A percentile compares a stretch with the other conserved stretches of the same genome.
Conservation (phyloP, 179 eudicot species). For the Spergularia azorica region DNA sequence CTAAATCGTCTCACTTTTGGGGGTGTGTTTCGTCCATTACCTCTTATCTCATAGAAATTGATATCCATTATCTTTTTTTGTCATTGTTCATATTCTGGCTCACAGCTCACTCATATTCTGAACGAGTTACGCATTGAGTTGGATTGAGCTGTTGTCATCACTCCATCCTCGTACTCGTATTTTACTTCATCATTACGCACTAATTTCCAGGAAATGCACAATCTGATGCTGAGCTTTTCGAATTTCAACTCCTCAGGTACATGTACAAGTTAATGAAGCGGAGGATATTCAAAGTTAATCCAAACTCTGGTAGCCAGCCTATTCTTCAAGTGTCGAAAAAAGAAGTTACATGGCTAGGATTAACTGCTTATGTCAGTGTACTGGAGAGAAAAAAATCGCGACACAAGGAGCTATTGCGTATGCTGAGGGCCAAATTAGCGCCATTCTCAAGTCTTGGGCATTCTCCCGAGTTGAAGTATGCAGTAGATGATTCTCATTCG, state of each 20-base stretch:
- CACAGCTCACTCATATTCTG: no score
- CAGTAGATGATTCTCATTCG: slow-evolving; percentile 72
- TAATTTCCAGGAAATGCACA: background rate
- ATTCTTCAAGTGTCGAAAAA: slow-evolving; percentile 40
- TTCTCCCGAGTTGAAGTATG: slow-evolving; percentile 48
- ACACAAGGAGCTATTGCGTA: slow-evolving; percentile 44
- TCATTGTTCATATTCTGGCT: no score
- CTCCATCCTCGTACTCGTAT: background rate
- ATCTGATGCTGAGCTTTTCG: background rate
- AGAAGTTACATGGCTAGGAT: slow-evolving; percentile 79
- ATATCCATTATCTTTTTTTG: no score
- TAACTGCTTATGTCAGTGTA: slow-evolving; percentile 56
- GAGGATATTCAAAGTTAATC: slow-evolving; percentile 43
- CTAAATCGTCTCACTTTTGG: background rate
- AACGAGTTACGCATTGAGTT: no score
- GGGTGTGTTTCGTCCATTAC: no score
- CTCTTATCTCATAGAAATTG: no score
- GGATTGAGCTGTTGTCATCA: no score
- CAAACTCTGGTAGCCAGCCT: slow-evolving; percentile 32
- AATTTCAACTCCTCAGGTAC: slow-evolving; percentile 48
- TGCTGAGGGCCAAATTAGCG: slow-evolving; percentile 49
- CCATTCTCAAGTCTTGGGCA: slow-evolving; percentile 24
- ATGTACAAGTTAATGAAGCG: slow-evolving; percentile 65
- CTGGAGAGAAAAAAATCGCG: slow-evolving; percentile 64
- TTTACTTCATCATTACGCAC: background rate